Conservation (phyloP, 83 land plant genomes). For the Thuja plicata region DNA sequence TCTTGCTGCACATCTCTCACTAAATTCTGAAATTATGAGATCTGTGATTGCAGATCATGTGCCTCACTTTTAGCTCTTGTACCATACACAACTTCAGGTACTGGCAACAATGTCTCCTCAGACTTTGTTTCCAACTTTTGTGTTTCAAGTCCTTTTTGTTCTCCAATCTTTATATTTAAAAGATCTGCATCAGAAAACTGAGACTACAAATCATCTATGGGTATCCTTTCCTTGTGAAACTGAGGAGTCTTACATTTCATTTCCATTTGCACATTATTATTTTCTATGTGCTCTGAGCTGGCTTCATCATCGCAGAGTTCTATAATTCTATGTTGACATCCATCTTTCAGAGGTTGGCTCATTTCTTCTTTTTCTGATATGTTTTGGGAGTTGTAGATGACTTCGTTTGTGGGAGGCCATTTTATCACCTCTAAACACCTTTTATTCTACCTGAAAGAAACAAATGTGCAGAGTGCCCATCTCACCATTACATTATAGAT, state of each 20-base stretch:
- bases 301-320: neutral
- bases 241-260: neutral
- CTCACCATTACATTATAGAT: no score
- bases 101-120: neutral
- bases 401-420: no score
- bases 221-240: conserved; percentile 1
- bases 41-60: neutral
- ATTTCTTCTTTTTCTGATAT: neutral
- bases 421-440: no score
- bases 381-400: no score
- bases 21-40: neutral
- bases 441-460: no score
- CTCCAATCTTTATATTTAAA: neutral
- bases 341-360: neutral
- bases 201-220: neutral
- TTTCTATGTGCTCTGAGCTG: neutral
- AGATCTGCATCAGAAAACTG: neutral
- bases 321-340: neutral
- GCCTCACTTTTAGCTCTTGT: neutral
- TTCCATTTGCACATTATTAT: neutral
- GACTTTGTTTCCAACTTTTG: neutral
- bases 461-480: no score
- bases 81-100: neutral
- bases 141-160: neutral
- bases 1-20: conserved; percentile 10